Evolutionary conservation across 2,329 filamentous ascomycete genomes (phyloP).

Genomic region (Talaromyces sp.): DNA sequence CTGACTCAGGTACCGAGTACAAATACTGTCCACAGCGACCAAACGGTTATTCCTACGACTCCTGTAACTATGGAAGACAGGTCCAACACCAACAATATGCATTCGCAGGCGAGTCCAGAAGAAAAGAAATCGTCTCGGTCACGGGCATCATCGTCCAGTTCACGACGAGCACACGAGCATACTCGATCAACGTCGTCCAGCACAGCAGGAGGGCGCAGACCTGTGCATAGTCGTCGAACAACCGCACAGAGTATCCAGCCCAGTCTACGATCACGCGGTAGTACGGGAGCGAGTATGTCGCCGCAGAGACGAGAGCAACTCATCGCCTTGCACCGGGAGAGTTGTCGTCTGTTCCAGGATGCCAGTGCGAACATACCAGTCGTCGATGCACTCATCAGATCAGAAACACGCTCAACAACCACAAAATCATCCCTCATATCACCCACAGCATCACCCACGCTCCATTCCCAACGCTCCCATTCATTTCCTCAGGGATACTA

Average conservation of each 20-base stretch:
- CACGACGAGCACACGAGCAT: conserved; percentile 20
- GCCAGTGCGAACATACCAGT: conserved; percentile 5
- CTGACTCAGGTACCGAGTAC: conserved; percentile 1
- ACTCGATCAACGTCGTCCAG: conserved; percentile 33
- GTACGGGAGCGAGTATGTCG: conserved; percentile 12
- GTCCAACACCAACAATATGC: neutral
- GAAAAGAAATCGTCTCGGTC: conserved; percentile 21
- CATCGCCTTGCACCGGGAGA: conserved; percentile 35
- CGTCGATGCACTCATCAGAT: neutral
- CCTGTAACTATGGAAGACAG: neutral
- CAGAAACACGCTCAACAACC: neutral
- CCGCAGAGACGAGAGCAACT: conserved; percentile 30
- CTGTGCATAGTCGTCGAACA: conserved; percentile 12
- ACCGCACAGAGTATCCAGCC: conserved; percentile 16
- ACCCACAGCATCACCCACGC: conserved; percentile 4
- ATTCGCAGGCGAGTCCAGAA: neutral
- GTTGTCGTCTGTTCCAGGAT: conserved; percentile 36
- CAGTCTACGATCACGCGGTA: conserved; percentile 20
- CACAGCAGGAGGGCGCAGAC: conserved; percentile 18
- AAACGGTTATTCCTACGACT: neutral
- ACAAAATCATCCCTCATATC: too few species aligned
- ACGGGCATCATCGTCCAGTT: conserved; percentile 28
- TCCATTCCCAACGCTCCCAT: conserved; percentile 9
- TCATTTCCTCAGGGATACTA: conserved; percentile 1
- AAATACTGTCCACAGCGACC: neutral